Evolutionary conservation across 805 yeast species (phyloP).

Genomic region (Spencermartinsiella europaea): DNA sequence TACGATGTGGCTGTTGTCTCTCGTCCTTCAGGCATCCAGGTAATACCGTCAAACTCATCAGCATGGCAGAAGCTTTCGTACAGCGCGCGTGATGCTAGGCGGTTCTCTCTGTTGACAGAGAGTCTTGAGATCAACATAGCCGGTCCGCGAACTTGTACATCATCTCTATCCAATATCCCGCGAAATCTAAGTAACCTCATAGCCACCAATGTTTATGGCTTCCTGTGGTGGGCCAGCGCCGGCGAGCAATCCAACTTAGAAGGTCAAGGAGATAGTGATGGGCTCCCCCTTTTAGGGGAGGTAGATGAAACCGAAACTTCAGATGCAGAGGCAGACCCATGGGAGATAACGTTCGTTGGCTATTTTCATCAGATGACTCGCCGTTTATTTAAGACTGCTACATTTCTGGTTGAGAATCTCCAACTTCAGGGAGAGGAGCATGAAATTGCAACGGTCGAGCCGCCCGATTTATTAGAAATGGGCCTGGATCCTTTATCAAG

Average conservation of each 20-base stretch:
- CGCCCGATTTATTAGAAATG: conserved; percentile 48
- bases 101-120: conserved; percentile 21
- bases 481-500: conserved; percentile 52
- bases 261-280: conserved; percentile 39
- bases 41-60: neutral
- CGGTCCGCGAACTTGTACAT: neutral
- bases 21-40: neutral
- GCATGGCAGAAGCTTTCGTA: neutral
- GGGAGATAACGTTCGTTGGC: conserved; percentile 36
- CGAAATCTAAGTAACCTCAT: neutral
- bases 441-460: conserved; percentile 28
- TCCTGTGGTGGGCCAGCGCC: conserved; percentile 85
- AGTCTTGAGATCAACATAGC: conserved; percentile 11
- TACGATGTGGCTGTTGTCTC: conserved; percentile 43
- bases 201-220: conserved; percentile 35
- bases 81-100: conserved; percentile 23
- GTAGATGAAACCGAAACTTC: conserved; percentile 21
- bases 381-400: conserved; percentile 37
- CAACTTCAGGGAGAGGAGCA: neutral
- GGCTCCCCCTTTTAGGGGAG: conserved; percentile 20
- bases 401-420: conserved; percentile 32
- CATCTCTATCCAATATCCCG: neutral
- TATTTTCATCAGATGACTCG: conserved; percentile 48
- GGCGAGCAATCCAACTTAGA: conserved; percentile 50
- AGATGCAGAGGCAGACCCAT: conserved; percentile 17